Evolutionary conservation across 2,329 filamentous ascomycete species (phyloP), one percentile per base, ranked within the genome.

Genomic region (Neoascochyta sp.): DNA sequence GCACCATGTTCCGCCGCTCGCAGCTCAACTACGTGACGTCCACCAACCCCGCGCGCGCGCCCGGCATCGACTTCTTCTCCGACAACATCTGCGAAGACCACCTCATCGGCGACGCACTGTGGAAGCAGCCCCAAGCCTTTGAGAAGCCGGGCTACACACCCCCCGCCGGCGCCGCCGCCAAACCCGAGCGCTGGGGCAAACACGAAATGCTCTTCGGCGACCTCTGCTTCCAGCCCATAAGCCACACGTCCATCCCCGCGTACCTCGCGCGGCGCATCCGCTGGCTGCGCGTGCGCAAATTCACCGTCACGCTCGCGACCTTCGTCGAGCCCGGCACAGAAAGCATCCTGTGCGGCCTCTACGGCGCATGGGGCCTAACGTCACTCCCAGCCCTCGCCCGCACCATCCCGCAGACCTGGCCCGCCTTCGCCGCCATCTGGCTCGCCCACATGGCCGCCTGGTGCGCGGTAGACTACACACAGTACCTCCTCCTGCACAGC

Each of bases 11-110:
- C 66, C 84, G 92, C 36, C 86, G 84, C 40, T 86, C 86, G 0
- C 90, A 98, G 52, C 78, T 98, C 19, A 78, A 95, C 62, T 75
- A 76, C 44, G 76, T 92, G 7, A 82, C 79, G 1, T 50, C 63
- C 0, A 80, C 17, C 63, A 75, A 52, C 61, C 74, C 19, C 27
- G 59, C 29, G 63, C 54, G 43, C 73, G 71, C 55, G 59, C 79
- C 66, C 0, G 93, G 92, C 0, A 81, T 98, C 43, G 88, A 96
- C 63, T 89, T 81, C 65, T 98, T 98, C 65, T 94, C 87, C 3
- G 76, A 86, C 44, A 94, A 95, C 57, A 96, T 98, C 55, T 98
- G 92, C 67, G 93, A 98, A 61, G 92, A 98, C 57, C 92, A 98
- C 54, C 70, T 95, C 14, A 95, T 98, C 32, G 90, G 90, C 9